Base-by-base conservation (phyloP, 352 stramenopile species). In the Pythium chondricola region DNA sequence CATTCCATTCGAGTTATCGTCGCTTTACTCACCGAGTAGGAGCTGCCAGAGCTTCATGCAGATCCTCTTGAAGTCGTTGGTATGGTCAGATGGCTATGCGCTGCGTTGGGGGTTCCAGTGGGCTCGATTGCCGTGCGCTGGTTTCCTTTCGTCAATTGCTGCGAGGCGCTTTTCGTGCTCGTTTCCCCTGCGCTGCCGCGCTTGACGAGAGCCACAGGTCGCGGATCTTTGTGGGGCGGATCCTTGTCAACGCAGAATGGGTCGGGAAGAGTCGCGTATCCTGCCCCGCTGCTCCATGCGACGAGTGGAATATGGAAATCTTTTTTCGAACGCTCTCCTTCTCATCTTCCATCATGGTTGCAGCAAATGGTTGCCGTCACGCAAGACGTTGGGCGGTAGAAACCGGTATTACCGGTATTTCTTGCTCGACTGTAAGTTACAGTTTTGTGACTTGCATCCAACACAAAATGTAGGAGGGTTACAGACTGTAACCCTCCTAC, bases 231-330 rank as follows among this genome's bases (percentile, higher is more conserved):
- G 20, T 21, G 30, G 30, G 33, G 40, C 49, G 17, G 25, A 41
- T 56, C 49, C n/a, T n/a, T n/a, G n/a, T n/a, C n/a, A n/a, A 56
- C 49, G 43, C 35, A 21, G n/a, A 29, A 26, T 21, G 8, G 18
- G 16, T 33, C 30, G 8, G 47, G 47, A 54, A 50, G 31, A 11
- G 40, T 56, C 49, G 48, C 49, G 50, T 41, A 58, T 58, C 50
- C 47, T 58, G 42, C 35, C 32, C 27, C 20, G 13, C 9, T 40
- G n/a, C 49, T 29, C 22, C 33, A 40, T n/a, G 30, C 39, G 48
- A 21, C 48, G 30, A 35, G 44, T 48, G 33, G 44, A 53, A 48
- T 49, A 60, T 60, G 30, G 45, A 61, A 61, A 52, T 21, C 32
- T 52, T 49, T 45, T 59, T 48, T 59, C 52, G 52, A 59, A 59